These are phyloP conservation scores for Boletellus sp. DNA, from an alignment of 768 basidiomycete species.

Conservation along the genomic window DNA sequence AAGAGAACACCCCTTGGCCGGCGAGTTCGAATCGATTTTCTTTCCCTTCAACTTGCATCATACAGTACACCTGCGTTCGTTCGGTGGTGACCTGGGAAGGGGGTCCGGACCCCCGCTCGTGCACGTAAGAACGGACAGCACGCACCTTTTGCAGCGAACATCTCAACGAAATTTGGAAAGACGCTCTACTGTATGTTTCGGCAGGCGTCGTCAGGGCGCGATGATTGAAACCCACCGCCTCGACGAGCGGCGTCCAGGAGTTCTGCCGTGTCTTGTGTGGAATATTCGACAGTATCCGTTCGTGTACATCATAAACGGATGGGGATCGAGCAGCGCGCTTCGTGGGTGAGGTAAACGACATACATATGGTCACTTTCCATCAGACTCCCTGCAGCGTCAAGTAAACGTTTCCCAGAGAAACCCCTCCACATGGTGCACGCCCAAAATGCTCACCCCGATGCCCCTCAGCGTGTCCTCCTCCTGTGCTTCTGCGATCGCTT, in stretches of 20 bases:
- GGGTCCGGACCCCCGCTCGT: conserved; percentile 38
- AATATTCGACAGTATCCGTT: conserved; percentile 54
- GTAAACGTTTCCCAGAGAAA: conserved; percentile 40
- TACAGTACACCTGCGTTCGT: conserved; percentile 60
- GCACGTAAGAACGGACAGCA: neutral
- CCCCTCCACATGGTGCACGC: conserved; percentile 45
- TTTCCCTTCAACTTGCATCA: too few relatives aligned
- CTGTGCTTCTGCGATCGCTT: conserved; percentile 1
- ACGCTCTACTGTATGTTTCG: conserved; percentile 51
- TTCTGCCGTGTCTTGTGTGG: conserved; percentile 53
- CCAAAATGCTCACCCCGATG: conserved; percentile 7
- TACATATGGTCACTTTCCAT: neutral
- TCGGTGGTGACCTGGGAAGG: conserved; percentile 51
- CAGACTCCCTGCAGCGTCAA: conserved; percentile 49
- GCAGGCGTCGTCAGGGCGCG: conserved; percentile 46
- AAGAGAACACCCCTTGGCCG: too few relatives aligned
- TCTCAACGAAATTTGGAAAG: conserved; percentile 56
- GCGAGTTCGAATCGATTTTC: too few relatives aligned
- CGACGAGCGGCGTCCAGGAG: conserved; percentile 35
- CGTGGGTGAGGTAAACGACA: conserved; percentile 3
- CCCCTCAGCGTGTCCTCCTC: neutral
- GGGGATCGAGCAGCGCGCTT: conserved; percentile 44
- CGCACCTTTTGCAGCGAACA: conserved; percentile 66
- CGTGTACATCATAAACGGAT: conserved; percentile 76
- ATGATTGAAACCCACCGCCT: conserved; percentile 61